Evolutionary conservation across 208 protist genomes (phyloP).

Genomic region (Trypanosoma vivax): DNA sequence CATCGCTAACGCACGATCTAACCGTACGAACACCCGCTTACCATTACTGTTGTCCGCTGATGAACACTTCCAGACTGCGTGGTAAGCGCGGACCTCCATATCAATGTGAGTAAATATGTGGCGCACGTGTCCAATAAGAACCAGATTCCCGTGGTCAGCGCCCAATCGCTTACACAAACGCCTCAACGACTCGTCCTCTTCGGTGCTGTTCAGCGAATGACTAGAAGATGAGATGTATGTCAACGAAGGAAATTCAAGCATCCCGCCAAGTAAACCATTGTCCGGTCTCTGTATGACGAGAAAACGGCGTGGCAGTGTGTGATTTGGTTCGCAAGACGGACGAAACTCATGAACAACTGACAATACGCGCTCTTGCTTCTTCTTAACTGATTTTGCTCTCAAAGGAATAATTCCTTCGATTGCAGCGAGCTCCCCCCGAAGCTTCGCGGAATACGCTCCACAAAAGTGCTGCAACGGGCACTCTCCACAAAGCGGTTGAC

Average conservation of each 20-base stretch:
- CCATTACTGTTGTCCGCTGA: background rate
- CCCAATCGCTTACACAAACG: slow-evolving; percentile 1
- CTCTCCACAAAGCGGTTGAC: slow-evolving; percentile 48
- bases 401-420: slow-evolving; percentile 82
- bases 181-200: background rate
- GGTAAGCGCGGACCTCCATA: slow-evolving; percentile 63
- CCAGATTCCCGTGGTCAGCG: background rate
- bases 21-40: background rate
- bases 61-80: slow-evolving; percentile 28
- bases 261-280: slow-evolving; percentile 65
- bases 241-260: slow-evolving; percentile 72
- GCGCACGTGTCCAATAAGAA: slow-evolving; percentile 27
- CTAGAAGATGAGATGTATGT: slow-evolving; percentile 18
- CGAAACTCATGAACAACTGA: slow-evolving; percentile 71
- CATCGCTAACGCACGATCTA: background rate
- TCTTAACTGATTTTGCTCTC: slow-evolving; percentile 26
- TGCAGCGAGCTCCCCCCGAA: slow-evolving; percentile 33
- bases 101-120: slow-evolving; percentile 85
- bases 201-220: background rate
- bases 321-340: background rate
- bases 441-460: slow-evolving; percentile 27
- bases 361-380: slow-evolving; percentile 48
- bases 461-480: slow-evolving; percentile 69
- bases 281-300: slow-evolving; percentile 51
- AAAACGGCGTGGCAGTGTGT: slow-evolving; percentile 26